phyloP scores from a whole-genome alignment of 306 rosid species.

The Trichosanthes truncata region DNA sequence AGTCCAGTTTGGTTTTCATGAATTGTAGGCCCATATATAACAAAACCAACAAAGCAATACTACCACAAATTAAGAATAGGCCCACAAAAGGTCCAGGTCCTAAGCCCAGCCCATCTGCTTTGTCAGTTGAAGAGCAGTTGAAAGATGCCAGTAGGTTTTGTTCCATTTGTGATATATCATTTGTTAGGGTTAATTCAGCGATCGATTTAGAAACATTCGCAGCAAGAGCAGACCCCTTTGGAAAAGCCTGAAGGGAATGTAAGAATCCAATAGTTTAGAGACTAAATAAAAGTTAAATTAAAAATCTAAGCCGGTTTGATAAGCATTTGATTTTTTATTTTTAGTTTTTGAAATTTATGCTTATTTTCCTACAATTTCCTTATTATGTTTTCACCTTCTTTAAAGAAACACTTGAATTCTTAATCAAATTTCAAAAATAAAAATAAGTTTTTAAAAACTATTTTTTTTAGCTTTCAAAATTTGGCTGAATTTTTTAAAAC shows the following conservation, averaged over 20 bases:
- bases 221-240: conserved; percentile 22
- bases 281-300: background rate
- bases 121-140: conserved; percentile 17
- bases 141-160: conserved; percentile 18
- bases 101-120: conserved; percentile 3
- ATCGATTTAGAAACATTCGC: conserved; percentile 23
- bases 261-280: background rate
- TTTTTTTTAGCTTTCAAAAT: no score
- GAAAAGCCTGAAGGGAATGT: conserved; percentile 17
- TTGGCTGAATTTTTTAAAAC: no score
- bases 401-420: no score
- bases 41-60: conserved; percentile 14
- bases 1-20: background rate
- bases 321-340: no score
- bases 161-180: conserved; percentile 22
- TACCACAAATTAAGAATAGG: conserved; percentile 22
- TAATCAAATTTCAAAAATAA: no score
- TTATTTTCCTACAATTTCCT: no score
- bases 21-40: background rate
- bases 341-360: no score
- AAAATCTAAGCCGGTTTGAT: no score
- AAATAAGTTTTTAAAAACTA: no score
- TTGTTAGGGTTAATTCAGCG: conserved; percentile 17
- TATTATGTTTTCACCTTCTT: no score
- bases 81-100: conserved; percentile 36